Evolutionary conservation across 2,329 filamentous ascomycete genomes (phyloP).

Genomic region (Tothia fuscella): DNA sequence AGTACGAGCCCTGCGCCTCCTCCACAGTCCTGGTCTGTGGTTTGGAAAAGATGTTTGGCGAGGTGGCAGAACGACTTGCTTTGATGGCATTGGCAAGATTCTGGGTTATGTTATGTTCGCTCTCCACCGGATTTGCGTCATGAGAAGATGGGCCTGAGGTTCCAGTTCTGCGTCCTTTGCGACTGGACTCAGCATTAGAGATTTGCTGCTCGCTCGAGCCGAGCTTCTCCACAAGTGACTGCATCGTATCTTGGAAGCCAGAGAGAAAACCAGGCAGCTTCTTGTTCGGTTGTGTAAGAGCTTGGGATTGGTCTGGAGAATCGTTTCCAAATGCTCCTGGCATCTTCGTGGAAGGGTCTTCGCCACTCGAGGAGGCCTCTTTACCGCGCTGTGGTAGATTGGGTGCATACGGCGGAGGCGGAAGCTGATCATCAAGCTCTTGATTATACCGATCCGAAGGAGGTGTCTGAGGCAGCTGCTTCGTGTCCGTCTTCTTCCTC

Average conservation of each 20-base stretch:
- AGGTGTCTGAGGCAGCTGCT: background rate
- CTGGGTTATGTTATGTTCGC: slow-evolving; percentile 29
- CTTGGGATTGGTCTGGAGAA: slow-evolving; percentile 9
- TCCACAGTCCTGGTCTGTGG: slow-evolving; percentile 31
- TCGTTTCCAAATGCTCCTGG: slow-evolving; percentile 23
- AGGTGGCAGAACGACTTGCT: slow-evolving; percentile 65
- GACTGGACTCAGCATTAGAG: background rate
- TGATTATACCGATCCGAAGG: background rate
- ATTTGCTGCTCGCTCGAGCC: background rate
- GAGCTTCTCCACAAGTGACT: background rate
- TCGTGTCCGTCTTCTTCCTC: slow-evolving; percentile 22
- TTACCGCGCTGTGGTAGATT: background rate
- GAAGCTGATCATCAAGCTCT: too few relatives aligned
- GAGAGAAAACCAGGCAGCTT: background rate
- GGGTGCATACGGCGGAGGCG: background rate
- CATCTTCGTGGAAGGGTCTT: background rate
- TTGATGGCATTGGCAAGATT: slow-evolving; percentile 69
- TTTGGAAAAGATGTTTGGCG: slow-evolving; percentile 57
- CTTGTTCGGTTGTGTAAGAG: background rate
- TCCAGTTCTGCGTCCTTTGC: background rate
- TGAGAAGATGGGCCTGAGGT: slow-evolving; percentile 6
- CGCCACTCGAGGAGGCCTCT: background rate
- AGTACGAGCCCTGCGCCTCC: slow-evolving; percentile 63
- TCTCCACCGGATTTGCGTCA: slow-evolving; percentile 9
- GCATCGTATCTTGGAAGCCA: slow-evolving; percentile 1